Percentiles rank a stretch among this genome's conserved stretches.
These are phyloP conservation scores for Coemansia sp. DNA, from an alignment of 192 early-diverging fungal genomes.

Conservation along the genomic window DNA sequence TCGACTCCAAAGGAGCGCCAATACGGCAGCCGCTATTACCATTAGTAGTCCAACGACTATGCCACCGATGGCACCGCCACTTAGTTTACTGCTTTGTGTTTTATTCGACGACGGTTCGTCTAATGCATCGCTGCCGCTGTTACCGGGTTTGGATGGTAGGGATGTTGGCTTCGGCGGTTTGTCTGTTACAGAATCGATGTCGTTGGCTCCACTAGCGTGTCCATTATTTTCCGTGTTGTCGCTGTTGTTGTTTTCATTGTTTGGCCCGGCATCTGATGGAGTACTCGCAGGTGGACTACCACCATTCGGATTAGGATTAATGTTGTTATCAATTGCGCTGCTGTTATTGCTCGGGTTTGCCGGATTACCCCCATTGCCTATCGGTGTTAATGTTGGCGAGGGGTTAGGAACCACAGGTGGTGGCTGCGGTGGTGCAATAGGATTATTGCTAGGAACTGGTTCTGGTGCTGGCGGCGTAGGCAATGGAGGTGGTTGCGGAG, in stretches of 20 bases:
- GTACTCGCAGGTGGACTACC: neutral
- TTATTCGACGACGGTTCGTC: neutral
- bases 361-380: neutral
- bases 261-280: neutral
- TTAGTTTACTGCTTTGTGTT: constrained; percentile 13
- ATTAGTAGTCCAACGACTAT: constrained; percentile 12
- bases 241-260: neutral
- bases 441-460: neutral
- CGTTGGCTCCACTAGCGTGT: neutral
- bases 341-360: neutral
- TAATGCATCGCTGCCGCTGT: neutral
- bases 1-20: constrained; percentile 33
- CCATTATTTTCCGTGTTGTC: neutral
- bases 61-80: constrained; percentile 35
- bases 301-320: neutral
- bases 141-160: neutral
- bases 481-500: neutral
- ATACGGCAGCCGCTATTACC: neutral
- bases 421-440: neutral
- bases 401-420: neutral
- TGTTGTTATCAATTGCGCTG: neutral
- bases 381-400: neutral
- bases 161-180: neutral
- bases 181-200: neutral
- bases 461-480: neutral